phyloP scores from a whole-genome alignment of 768 basidiomycete species.

The Psilocybe sp. region DNA sequence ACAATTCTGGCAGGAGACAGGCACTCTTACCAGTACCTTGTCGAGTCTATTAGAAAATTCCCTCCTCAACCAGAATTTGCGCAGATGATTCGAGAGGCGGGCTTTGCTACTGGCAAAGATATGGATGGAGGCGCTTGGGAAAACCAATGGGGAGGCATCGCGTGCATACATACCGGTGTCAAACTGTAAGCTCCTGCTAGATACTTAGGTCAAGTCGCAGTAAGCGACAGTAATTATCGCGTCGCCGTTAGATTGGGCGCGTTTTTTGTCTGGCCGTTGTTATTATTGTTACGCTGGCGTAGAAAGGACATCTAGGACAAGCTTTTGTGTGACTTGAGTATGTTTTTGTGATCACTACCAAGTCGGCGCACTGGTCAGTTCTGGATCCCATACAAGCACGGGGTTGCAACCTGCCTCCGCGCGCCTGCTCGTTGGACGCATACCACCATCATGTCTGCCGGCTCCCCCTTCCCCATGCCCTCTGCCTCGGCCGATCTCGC shows the following conservation, averaged over 20 bases:
- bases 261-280: no score
- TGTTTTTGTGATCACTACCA: no score
- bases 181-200: slow-evolving; percentile 48
- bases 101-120: slow-evolving; percentile 72
- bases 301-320: no score
- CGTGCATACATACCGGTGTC: slow-evolving; percentile 80
- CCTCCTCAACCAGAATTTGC: slow-evolving; percentile 87
- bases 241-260: neutral
- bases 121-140: slow-evolving; percentile 83
- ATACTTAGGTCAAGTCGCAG: neutral
- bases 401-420: no score
- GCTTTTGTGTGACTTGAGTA: no score
- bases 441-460: slow-evolving; percentile 31
- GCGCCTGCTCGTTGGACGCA: slow-evolving; percentile 6
- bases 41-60: slow-evolving; percentile 95
- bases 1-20: slow-evolving; percentile 95
- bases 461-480: slow-evolving; percentile 52
- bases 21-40: slow-evolving; percentile 94
- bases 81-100: slow-evolving; percentile 82
- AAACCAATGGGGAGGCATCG: slow-evolving; percentile 85
- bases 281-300: no score
- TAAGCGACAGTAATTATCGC: neutral
- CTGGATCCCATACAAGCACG: no score
- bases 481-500: slow-evolving; percentile 67
- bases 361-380: no score